Conservation (phyloP, 2,329 filamentous ascomycete genomes). For the Phyllosticta ampelicida region DNA sequence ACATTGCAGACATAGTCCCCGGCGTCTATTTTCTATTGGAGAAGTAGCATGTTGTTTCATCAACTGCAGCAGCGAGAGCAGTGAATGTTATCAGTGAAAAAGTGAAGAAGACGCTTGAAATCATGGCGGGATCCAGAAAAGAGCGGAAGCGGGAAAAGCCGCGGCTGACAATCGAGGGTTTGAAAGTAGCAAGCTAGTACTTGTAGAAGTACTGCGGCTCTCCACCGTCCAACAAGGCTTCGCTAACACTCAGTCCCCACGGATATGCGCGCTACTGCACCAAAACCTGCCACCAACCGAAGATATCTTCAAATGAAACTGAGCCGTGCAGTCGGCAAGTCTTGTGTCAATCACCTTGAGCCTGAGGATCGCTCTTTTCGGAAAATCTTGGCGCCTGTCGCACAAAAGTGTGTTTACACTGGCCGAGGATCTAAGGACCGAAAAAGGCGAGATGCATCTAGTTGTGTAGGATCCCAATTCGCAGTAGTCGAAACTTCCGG, state of each 20-base stretch:
- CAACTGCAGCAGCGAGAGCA: not conserved
- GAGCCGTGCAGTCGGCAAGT: no score
- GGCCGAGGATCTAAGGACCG: not conserved
- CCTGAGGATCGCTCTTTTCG: no score
- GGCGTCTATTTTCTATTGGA: not conserved
- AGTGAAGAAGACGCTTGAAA: not conserved
- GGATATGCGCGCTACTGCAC: not conserved
- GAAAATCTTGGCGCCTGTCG: no score
- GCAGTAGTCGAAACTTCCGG: not conserved
- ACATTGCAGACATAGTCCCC: slow-evolving; percentile 5
- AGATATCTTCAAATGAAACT: no score
- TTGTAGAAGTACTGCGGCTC: not conserved
- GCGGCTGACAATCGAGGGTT: not conserved
- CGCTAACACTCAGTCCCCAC: not conserved
- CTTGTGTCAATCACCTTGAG: no score
- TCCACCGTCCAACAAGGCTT: not conserved
- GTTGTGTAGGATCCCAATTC: not conserved
- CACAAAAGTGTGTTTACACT: not conserved
- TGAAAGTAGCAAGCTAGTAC: not conserved
- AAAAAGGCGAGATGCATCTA: not conserved
- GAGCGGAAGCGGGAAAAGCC: not conserved
- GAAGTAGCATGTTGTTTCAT: slow-evolving; percentile 4
- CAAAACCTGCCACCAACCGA: no score
- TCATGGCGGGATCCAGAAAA: not conserved
- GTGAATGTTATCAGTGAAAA: not conserved